These are phyloP conservation scores for Dioszegia crocea DNA, from an alignment of 768 basidiomycete genomes.

Conservation along the genomic window DNA sequence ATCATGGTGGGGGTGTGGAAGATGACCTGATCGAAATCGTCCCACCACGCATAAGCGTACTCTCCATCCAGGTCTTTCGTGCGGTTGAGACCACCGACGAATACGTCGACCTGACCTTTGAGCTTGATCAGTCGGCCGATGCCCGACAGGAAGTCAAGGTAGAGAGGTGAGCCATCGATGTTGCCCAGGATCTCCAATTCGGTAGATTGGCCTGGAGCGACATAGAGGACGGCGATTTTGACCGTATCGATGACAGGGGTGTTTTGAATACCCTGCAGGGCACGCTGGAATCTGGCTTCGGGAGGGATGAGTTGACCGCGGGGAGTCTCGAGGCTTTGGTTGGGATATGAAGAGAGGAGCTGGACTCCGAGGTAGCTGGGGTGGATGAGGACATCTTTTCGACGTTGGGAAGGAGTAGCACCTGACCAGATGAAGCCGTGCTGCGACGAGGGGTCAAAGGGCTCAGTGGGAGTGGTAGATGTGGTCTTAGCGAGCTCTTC, in stretches of 20 bases:
- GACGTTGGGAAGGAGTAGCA: conserved; percentile 78
- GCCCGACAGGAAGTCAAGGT: conserved; percentile 85
- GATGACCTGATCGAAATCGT: conserved; percentile 89
- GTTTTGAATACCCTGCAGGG: conserved; percentile 67
- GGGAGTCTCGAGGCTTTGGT: conserved; percentile 53
- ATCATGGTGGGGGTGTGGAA: conserved; percentile 97
- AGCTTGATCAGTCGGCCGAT: conserved; percentile 82
- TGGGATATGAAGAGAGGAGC: conserved; percentile 66
- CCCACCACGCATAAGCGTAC: conserved; percentile 99
- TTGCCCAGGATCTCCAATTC: conserved; percentile 86
- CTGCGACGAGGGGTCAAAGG: conserved; percentile 50
- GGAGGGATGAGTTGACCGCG: conserved; percentile 54
- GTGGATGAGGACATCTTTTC: conserved; percentile 78
- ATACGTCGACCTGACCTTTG: conserved; percentile 84
- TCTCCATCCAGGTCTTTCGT: conserved; percentile 76
- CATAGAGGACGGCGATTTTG: conserved; percentile 94
- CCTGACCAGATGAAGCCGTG: conserved; percentile 86
- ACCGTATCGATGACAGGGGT: conserved; percentile 96
- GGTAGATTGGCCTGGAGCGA: conserved; percentile 78
- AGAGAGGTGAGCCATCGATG: conserved; percentile 87
- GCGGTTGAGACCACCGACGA: conserved; percentile 83
- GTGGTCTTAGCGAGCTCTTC: conserved; percentile 21
- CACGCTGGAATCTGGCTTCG: conserved; percentile 57
- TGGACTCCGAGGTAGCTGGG: conserved; percentile 82
- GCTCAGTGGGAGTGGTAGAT: conserved; percentile 19